These are phyloP conservation scores for Bocquillonia castaneifolia DNA, from an alignment of 441 rosid species.

Conservation along the genomic window DNA sequence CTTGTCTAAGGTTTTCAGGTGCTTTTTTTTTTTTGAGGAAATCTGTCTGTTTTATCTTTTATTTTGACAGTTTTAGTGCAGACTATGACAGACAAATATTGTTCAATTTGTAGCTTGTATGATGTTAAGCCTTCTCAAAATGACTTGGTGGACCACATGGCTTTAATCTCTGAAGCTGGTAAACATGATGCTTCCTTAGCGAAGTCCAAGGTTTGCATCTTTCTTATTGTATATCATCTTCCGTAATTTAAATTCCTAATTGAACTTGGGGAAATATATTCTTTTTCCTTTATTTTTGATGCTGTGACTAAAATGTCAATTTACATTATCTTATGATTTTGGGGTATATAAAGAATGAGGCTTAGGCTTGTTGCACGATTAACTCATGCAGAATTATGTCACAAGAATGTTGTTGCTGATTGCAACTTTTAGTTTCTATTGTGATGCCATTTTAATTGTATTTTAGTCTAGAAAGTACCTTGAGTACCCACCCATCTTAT, in stretches of 20 bases:
- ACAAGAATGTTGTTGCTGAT: not conserved
- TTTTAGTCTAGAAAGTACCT: not conserved
- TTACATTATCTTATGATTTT: not conserved
- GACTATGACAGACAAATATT: slow-evolving; percentile 9
- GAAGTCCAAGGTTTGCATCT: slow-evolving; percentile 56
- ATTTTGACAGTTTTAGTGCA: slow-evolving; percentile 6
- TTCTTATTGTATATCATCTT: not conserved
- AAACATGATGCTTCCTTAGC: slow-evolving; percentile 46
- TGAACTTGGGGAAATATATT: not conserved
- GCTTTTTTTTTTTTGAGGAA: slow-evolving; percentile 1
- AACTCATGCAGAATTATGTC: not conserved
- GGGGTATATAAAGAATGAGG: not conserved
- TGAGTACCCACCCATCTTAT: not conserved
- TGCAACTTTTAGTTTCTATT: not conserved
- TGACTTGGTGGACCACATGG: slow-evolving; percentile 67
- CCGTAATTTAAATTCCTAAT: not conserved
- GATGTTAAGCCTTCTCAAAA: slow-evolving; percentile 66
- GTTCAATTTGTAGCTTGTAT: slow-evolving; percentile 44
- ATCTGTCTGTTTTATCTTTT: not conserved
- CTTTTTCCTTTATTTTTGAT: not conserved
- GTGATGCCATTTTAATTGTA: not conserved
- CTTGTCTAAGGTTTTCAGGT: slow-evolving; percentile 56
- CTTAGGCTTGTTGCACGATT: not conserved
- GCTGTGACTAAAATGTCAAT: not conserved
- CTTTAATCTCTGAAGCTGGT: slow-evolving; percentile 56